phyloP scores from a whole-genome alignment of 176 grass and related monocot genomes.

The Leersia perrieri region DNA sequence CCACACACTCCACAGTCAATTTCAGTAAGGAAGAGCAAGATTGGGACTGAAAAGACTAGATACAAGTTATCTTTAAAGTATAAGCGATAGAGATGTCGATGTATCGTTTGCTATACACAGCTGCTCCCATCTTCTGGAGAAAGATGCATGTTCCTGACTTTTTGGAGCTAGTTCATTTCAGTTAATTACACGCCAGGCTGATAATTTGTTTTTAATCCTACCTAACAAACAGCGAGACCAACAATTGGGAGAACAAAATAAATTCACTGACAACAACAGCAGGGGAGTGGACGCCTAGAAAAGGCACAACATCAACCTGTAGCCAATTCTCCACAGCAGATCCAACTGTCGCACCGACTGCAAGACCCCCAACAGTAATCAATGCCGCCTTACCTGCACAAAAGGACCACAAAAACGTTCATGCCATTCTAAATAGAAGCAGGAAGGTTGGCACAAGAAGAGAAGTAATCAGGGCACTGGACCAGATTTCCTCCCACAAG shows the following conservation, averaged over 20 bases:
- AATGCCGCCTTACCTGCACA: constrained; percentile 86
- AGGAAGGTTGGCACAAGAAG: constrained; percentile 32
- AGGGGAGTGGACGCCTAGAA: constrained; percentile 83
- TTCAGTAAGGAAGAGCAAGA: neutral
- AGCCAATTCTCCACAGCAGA: constrained; percentile 83
- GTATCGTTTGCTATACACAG: constrained; percentile 47
- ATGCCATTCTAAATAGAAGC: constrained; percentile 25
- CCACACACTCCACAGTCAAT: neutral
- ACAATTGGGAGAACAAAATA: constrained; percentile 84
- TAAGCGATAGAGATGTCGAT: constrained; percentile 10
- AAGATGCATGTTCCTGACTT: constrained; percentile 33
- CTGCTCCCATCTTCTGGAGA: constrained; percentile 27
- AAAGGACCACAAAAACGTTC: constrained; percentile 41
- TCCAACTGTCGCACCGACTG: constrained; percentile 64
- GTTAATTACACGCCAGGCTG: constrained; percentile 61
- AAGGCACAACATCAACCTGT: constrained; percentile 90
- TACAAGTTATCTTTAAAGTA: constrained; percentile 28
- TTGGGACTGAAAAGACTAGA: constrained; percentile 8
- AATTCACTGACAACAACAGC: constrained; percentile 91
- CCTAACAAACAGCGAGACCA: constrained; percentile 75
- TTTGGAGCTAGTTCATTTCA: constrained; percentile 24
- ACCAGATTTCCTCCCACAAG: constrained; percentile 18
- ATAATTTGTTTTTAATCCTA: constrained; percentile 48
- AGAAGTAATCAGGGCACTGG: constrained; percentile 17
- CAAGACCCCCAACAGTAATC: constrained; percentile 73